A percentile compares a stretch with the other conserved stretches of the same genome.
Evolutionary conservation across 768 basidiomycete genomes (phyloP).

Genomic region (Dacryopinax primogenitus): DNA sequence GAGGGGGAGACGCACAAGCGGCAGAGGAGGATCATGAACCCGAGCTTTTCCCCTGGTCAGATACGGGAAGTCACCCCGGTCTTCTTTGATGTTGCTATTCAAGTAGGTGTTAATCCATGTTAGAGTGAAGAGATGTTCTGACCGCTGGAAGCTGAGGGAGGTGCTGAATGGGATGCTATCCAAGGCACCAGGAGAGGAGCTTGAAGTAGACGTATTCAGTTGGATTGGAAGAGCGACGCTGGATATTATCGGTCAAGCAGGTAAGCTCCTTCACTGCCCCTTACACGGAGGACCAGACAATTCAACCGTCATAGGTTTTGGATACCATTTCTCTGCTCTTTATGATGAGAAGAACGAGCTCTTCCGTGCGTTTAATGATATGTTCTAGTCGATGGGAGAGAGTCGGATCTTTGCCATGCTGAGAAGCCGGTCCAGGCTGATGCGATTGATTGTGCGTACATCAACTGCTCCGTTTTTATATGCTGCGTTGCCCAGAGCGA

Average conservation of each 20-base stretch:
- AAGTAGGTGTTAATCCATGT: slow-evolving; percentile 27
- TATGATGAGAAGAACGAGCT: slow-evolving; percentile 2
- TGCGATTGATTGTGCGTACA: background rate
- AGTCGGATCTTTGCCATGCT: background rate
- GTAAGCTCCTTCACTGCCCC: slow-evolving; percentile 7
- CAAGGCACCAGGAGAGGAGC: slow-evolving; percentile 10
- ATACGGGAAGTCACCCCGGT: slow-evolving; percentile 42
- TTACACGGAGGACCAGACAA: too few species aligned
- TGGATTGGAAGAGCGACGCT: background rate
- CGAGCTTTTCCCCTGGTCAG: slow-evolving; percentile 40
- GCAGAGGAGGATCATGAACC: slow-evolving; percentile 20
- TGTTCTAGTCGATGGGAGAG: background rate
- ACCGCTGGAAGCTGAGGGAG: slow-evolving; percentile 34
- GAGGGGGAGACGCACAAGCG: slow-evolving; percentile 36
- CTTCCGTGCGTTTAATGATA: background rate
- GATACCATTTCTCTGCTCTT: background rate
- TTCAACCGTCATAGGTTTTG: too few species aligned
- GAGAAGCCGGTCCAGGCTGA: background rate
- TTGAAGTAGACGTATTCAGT: slow-evolving; percentile 37
- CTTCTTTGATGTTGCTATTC: slow-evolving; percentile 44
- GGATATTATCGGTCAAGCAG: slow-evolving; percentile 17
- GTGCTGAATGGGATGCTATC: slow-evolving; percentile 28
- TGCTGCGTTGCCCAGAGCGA: background rate
- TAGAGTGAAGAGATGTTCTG: background rate
- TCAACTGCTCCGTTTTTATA: background rate